These are phyloP conservation scores for Aphanocladium album DNA, from an alignment of 2,329 filamentous ascomycete species.

Conservation along the genomic window DNA sequence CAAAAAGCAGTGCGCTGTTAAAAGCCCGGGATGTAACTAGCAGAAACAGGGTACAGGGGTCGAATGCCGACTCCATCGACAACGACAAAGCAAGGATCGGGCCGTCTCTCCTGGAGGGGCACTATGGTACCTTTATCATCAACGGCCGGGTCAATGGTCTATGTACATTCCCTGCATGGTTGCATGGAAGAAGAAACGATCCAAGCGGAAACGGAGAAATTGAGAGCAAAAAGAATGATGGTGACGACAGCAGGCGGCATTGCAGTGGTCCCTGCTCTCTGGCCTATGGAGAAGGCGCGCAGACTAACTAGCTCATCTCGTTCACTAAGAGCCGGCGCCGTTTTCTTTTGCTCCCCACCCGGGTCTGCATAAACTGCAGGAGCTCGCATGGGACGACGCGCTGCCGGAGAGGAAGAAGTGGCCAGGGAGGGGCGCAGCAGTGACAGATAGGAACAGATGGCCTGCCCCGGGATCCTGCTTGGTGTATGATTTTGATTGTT, in stretches of 20 bases:
- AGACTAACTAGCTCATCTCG: neutral
- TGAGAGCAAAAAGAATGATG: neutral
- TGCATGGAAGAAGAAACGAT: neutral
- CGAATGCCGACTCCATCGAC: conserved; percentile 5
- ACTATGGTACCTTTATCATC: conserved; percentile 1
- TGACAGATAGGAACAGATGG: neutral
- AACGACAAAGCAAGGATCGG: conserved; percentile 2
- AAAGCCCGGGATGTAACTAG: neutral
- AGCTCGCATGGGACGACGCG: neutral
- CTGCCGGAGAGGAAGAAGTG: neutral
- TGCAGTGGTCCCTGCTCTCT: neutral
- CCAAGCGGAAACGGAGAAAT: neutral
- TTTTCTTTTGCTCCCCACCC: neutral
- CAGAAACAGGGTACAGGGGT: neutral
- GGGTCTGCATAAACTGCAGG: neutral
- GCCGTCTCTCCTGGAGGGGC: conserved; percentile 3
- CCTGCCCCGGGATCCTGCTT: neutral
- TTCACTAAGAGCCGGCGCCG: neutral
- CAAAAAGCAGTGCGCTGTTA: neutral
- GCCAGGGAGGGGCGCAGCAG: neutral
- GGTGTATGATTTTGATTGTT: neutral
- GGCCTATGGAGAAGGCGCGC: neutral
- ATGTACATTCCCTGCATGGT: neutral
- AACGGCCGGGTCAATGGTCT: neutral
- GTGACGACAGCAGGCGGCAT: neutral